phyloP scores from a whole-genome alignment of 495 filamentous ascomycete genomes.

The Neurospora cerealis region DNA sequence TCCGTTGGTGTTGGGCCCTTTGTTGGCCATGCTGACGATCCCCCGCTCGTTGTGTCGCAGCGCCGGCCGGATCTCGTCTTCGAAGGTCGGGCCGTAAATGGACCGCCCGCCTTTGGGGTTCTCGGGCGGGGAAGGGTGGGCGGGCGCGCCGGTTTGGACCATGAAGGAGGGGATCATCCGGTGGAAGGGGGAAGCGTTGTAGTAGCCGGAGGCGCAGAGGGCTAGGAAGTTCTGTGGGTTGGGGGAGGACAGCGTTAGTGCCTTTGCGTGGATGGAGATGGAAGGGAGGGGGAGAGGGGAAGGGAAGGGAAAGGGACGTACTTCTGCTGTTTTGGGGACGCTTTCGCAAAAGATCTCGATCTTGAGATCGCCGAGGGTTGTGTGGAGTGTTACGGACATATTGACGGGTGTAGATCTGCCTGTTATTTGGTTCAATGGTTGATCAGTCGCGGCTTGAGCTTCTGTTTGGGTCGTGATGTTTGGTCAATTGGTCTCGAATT shows the following conservation, averaged over 20 bases:
- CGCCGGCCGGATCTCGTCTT: slow-evolving; percentile 85
- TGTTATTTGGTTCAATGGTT: not conserved
- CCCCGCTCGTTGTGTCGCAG: slow-evolving; percentile 81
- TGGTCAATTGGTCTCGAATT: not conserved
- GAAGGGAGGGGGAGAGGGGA: slow-evolving; percentile 64
- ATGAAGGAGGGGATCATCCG: slow-evolving; percentile 85
- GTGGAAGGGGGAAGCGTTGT: slow-evolving; percentile 84
- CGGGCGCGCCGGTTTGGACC: slow-evolving; percentile 80
- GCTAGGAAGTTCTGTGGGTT: slow-evolving; percentile 82
- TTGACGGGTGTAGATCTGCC: not conserved
- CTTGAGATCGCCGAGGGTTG: slow-evolving; percentile 82
- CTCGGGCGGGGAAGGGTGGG: slow-evolving; percentile 42
- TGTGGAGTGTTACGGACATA: slow-evolving; percentile 73
- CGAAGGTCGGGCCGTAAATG: slow-evolving; percentile 75
- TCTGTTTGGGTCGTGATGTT: not conserved
- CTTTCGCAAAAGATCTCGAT: slow-evolving; percentile 94
- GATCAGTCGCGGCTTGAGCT: not conserved
- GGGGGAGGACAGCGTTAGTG: not conserved
- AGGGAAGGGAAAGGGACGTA: slow-evolving; percentile 14
- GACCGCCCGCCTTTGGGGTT: slow-evolving; percentile 72
- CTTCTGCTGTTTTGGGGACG: slow-evolving; percentile 81
- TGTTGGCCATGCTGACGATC: slow-evolving; percentile 90
- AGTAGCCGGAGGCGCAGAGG: slow-evolving; percentile 82
- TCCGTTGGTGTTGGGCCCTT: slow-evolving; percentile 74
- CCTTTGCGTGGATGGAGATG: slow-evolving; percentile 16